Percentiles rank a stretch among this genome's conserved stretches.
Conservation (phyloP, 2,329 filamentous ascomycete species). For the Xylariaceae sp. region DNA sequence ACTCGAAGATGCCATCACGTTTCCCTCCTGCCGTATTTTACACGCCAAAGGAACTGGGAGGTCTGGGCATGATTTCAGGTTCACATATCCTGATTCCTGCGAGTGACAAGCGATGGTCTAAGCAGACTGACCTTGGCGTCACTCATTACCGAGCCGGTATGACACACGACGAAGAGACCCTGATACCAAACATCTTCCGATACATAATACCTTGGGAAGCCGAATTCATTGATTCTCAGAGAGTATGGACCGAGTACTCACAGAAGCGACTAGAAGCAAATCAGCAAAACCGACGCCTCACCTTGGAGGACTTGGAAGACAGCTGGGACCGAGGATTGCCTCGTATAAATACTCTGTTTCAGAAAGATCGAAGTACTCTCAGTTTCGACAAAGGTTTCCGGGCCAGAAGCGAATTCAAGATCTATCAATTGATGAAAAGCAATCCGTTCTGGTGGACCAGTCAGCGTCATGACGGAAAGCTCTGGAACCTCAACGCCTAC, state of each 20-base stretch:
- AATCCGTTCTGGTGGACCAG: constrained; percentile 99
- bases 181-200: constrained; percentile 98
- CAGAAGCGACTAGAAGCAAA: constrained; percentile 97
- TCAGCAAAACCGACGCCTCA: constrained; percentile 91
- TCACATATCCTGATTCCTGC: constrained; percentile 97
- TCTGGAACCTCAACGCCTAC: constrained; percentile 97
- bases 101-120: constrained; percentile 96
- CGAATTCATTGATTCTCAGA: constrained; percentile 97
- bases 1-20: constrained; percentile 98
- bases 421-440: constrained; percentile 98
- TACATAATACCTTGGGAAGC: constrained; percentile 99
- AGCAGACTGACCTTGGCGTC: constrained; percentile 95
- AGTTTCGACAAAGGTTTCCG: constrained; percentile 99
- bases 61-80: constrained; percentile 97
- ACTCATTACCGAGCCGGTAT: constrained; percentile 97
- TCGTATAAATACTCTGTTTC: constrained; percentile 97
- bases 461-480: constrained; percentile 91
- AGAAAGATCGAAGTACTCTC: constrained; percentile 94
- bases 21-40: constrained; percentile 99
- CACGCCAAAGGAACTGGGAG: constrained; percentile 94
- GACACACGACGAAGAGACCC: constrained; percentile 95
- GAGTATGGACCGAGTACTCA: constrained; percentile 98
- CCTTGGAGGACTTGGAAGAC: constrained; percentile 92
- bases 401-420: constrained; percentile 92
- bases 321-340: constrained; percentile 97